Evolutionary conservation across 2,329 filamentous ascomycete species (phyloP), one percentile per base, ranked within the genome.

Genomic region (Macroventuria anomochaeta): DNA sequence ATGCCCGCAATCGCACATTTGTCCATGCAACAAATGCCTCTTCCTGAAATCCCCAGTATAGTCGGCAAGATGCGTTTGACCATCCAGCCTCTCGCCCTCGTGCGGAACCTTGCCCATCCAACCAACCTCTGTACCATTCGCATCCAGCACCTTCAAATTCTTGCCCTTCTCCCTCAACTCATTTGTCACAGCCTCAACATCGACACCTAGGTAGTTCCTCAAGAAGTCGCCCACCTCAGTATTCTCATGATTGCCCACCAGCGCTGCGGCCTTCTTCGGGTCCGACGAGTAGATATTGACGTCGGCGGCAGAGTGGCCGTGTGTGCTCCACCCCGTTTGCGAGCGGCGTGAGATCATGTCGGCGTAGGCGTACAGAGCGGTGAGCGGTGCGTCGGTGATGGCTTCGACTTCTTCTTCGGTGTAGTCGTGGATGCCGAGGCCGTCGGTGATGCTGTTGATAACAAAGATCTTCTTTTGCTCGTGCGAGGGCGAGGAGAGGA

Each of bases 211-310:
- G 68, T 95, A 99, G 7, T 86, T 79, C 7, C 85, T 80, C 53
- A 99, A 76, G 73, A 97, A 99, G 37, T 83, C 79, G 28, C 95
- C 95, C 1, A 99, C 83, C 21, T 97, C 92, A 0, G 88, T 97
- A 72, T 99, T 99, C 79, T 99, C 95, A 48, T 96, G 88, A 73
- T 97, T 97, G 7, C 93, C 93, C 3, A 85, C 79, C 6, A 96
- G 80, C 12, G 82, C 80, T 36, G 84, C 81, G 0, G 87, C 84
- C 25, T 79, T 77, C 31, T 84, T 81, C 0, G 84, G 81, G 3
- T 90, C 87, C 0, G 89, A 93, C 46, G 90, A 88, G 77, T 97
- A 99, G 62, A 99, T 91, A 75, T 99, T 99, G 41, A 99, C 95
- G 71, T 99, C 95, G 7, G 95, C 92, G 44, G 88, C 95, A 70